A percentile compares a stretch with the other conserved stretches of the same genome.
Evolutionary conservation across 2,329 filamentous ascomycete species (phyloP).

Genomic region (Claviceps fusiformis): DNA sequence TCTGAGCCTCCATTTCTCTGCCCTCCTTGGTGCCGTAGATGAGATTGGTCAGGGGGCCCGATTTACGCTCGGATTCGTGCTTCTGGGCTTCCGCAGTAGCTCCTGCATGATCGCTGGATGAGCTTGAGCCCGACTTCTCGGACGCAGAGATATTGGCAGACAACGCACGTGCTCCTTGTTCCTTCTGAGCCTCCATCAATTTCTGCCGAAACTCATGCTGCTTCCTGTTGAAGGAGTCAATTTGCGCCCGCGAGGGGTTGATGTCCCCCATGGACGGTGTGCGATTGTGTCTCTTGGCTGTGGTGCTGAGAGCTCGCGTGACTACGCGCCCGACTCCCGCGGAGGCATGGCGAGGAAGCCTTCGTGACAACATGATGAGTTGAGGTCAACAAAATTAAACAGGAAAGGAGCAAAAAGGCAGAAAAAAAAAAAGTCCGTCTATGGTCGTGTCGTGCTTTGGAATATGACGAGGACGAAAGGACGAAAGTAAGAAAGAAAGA

Average conservation of each 20-base stretch:
- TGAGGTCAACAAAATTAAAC: not conserved
- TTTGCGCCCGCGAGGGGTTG: constrained; percentile 47
- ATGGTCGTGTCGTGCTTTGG: not conserved
- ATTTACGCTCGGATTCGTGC: constrained; percentile 48
- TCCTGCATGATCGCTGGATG: constrained; percentile 22
- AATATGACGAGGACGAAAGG: not conserved
- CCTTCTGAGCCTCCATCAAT: constrained; percentile 62
- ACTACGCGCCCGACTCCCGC: constrained; percentile 31
- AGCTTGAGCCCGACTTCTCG: constrained; percentile 25
- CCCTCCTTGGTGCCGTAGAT: constrained; percentile 97
- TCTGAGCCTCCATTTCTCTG: constrained; percentile 84
- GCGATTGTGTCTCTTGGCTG: constrained; percentile 28
- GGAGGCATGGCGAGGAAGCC: constrained; percentile 28
- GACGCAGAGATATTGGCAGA: constrained; percentile 27
- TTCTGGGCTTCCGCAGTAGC: constrained; percentile 41
- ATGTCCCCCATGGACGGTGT: constrained; percentile 80
- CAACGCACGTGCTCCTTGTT: constrained; percentile 72
- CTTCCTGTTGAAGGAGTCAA: constrained; percentile 64
- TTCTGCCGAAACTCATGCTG: constrained; percentile 80
- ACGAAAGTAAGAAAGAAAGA: not conserved
- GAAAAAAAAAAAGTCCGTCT: too few relatives aligned
- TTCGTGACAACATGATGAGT: constrained; percentile 2
- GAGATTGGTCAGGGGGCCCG: constrained; percentile 65
- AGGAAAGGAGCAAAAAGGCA: constrained; percentile 1
- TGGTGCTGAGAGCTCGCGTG: constrained; percentile 45